Evolutionary conservation across 202 grass and related monocot genomes (phyloP).

Genomic region (Setaria viridis): DNA sequence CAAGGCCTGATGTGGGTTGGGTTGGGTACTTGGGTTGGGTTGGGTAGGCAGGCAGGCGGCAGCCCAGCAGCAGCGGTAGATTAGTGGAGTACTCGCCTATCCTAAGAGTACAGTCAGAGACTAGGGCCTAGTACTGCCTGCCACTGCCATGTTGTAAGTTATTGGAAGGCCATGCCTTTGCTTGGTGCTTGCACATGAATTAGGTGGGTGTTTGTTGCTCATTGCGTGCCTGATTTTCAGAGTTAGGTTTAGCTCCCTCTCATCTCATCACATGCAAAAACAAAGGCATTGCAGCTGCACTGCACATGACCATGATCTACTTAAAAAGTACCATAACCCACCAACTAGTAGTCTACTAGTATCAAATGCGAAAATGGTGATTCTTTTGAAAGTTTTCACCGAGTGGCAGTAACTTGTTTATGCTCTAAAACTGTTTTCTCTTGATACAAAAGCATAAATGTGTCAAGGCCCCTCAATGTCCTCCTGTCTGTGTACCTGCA

Average conservation of each 20-base stretch:
- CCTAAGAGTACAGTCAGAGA: neutral
- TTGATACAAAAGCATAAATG: neutral
- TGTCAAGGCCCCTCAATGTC: neutral
- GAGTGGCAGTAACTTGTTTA: neutral
- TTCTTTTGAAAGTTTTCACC: neutral
- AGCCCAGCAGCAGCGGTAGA: neutral
- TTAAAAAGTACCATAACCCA: neutral
- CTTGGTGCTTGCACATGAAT: neutral
- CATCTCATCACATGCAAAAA: neutral
- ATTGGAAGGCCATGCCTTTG: too few species aligned
- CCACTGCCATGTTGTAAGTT: too few species aligned
- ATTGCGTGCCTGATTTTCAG: neutral
- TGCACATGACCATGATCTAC: neutral
- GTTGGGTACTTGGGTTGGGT: neutral
- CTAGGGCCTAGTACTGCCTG: neutral
- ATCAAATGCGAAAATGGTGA: neutral
- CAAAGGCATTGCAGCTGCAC: neutral
- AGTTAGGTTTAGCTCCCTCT: neutral
- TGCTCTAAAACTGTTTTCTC: neutral
- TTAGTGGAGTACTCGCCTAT: constrained; percentile 17
- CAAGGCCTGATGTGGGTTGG: too few species aligned
- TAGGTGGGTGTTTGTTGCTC: neutral
- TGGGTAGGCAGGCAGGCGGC: constrained; percentile 10
- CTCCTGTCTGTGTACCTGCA: neutral
- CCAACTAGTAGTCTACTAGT: neutral